These are phyloP conservation scores for Decorospora gaudefroyi DNA, from an alignment of 2,329 filamentous ascomycete species.

Conservation along the genomic window DNA sequence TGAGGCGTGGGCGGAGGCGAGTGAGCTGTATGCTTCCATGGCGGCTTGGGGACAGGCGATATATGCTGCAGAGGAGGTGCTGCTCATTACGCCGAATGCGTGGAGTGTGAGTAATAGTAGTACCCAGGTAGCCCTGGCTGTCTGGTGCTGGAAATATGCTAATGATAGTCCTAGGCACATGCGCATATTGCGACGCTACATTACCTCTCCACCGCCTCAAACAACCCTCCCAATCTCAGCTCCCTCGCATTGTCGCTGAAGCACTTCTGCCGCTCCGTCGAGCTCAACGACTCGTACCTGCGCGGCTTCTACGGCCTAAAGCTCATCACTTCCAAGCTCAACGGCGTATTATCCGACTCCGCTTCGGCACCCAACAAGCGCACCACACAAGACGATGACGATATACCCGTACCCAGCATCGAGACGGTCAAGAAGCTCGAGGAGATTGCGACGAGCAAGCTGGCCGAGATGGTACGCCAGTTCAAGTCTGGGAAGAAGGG, in stretches of 20 bases:
- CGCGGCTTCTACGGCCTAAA: slow-evolving; percentile 92
- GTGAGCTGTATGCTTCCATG: slow-evolving; percentile 81
- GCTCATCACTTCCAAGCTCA: slow-evolving; percentile 60
- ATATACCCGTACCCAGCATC: slow-evolving; percentile 58
- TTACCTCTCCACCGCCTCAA: slow-evolving; percentile 64
- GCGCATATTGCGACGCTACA: slow-evolving; percentile 82
- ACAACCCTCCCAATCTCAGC: slow-evolving; percentile 38
- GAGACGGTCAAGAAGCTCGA: slow-evolving; percentile 69
- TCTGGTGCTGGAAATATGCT: slow-evolving; percentile 13
- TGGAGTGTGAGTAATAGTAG: slow-evolving; percentile 76
- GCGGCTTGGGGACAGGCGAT: slow-evolving; percentile 81
- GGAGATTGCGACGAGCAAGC: slow-evolving; percentile 71
- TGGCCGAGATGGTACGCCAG: slow-evolving; percentile 74
- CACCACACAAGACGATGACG: slow-evolving; percentile 43
- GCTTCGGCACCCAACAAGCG: slow-evolving; percentile 31
- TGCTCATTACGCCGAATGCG: slow-evolving; percentile 84
- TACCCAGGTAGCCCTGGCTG: not conserved
- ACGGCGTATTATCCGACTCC: slow-evolving; percentile 40
- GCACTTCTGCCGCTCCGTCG: slow-evolving; percentile 86
- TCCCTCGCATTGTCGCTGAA: slow-evolving; percentile 73
- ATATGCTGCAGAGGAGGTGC: slow-evolving; percentile 86
- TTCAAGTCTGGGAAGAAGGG: slow-evolving; percentile 62
- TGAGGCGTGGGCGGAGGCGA: slow-evolving; percentile 90
- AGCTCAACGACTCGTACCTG: slow-evolving; percentile 90
- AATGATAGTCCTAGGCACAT: slow-evolving; percentile 67